Evolutionary conservation across 1,284 basidiomycete genomes (phyloP), one percentile per base, ranked within the genome.

Genomic region (Stygiomarasmius scandens): DNA sequence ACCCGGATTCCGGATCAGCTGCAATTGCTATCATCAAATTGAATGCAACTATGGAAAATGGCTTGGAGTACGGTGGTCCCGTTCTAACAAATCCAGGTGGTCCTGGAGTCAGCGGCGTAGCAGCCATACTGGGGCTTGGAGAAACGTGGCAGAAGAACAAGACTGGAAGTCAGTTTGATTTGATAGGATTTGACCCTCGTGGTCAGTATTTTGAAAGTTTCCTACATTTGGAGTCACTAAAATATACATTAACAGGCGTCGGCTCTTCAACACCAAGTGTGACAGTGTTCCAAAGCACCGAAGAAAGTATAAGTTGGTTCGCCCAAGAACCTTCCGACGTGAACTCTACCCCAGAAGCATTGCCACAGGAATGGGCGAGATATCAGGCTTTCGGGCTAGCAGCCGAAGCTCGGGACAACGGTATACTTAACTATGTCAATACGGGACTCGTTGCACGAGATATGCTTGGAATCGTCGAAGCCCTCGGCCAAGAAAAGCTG

Each of bases 11-110:
- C 14, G 8, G 32, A 14, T 34, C 32, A 8, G 32, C 32, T 14
- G 32, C 32, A 34, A 34, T 34, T 14, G 32, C 32, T 8, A 14
- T 34, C 14, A 34, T 34, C 32, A 34, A 34, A 14, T 34, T 34
- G 32, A 34, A 34, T 14, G 32, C 32, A 8, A 34, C 32, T 34
- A 14, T 34, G 8, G 32, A 34, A 8, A 34, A 14, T 14, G 32
- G 14, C 32, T 14, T 14, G 14, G 65, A 72, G 34, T 80, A 80
- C 61, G 69, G 70, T 23, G 80, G 81, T 0, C 77, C 80, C 0
- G 67, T 83, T 20, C 66, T 82, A 2, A 66, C 81, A 63, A 84
- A 84, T 58, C 82, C 82, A 0, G 81, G 81, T 1, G 81, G 81
- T 0, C 81, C 81, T 8, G 81, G 81, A 1, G 78, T 74, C 3